Evolutionary conservation across 148 eudicot species (phyloP).

Genomic region (Rhododendron ovatum): DNA sequence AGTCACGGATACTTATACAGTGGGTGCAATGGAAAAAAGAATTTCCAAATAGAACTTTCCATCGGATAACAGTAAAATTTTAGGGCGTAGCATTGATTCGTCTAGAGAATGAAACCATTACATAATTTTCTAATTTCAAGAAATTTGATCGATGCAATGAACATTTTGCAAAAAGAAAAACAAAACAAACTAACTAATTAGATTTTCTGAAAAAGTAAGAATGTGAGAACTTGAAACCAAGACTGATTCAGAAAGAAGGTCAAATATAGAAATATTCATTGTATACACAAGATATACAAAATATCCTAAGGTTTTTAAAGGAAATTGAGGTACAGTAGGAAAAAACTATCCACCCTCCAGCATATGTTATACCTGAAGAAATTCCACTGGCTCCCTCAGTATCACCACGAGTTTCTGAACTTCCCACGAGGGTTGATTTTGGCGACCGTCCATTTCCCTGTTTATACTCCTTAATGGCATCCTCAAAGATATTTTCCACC

Average conservation of each 20-base stretch:
- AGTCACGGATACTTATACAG: background rate
- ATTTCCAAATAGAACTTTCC: background rate
- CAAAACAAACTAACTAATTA: background rate
- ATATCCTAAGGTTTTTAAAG: background rate
- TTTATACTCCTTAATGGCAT: slow-evolving; percentile 2
- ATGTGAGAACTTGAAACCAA: background rate
- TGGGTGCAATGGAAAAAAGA: background rate
- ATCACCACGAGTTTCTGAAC: slow-evolving; percentile 2
- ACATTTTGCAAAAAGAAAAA: background rate
- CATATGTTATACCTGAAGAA: slow-evolving; percentile 15
- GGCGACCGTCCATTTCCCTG: slow-evolving; percentile 3
- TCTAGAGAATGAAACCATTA: background rate
- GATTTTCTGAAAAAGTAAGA: background rate
- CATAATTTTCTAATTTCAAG: background rate
- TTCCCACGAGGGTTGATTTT: slow-evolving; percentile 5
- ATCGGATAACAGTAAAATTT: background rate
- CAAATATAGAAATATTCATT: background rate
- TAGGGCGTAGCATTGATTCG: background rate
- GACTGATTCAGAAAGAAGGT: background rate
- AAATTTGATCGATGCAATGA: background rate
- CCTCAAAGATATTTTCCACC: slow-evolving; percentile 23
- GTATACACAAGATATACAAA: background rate
- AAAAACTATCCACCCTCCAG: slow-evolving; percentile 2
- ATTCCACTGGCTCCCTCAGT: slow-evolving; percentile 10
- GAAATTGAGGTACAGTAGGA: background rate